Conservation (phyloP, 305 asterid species). For the Fraxinus paxiana region DNA sequence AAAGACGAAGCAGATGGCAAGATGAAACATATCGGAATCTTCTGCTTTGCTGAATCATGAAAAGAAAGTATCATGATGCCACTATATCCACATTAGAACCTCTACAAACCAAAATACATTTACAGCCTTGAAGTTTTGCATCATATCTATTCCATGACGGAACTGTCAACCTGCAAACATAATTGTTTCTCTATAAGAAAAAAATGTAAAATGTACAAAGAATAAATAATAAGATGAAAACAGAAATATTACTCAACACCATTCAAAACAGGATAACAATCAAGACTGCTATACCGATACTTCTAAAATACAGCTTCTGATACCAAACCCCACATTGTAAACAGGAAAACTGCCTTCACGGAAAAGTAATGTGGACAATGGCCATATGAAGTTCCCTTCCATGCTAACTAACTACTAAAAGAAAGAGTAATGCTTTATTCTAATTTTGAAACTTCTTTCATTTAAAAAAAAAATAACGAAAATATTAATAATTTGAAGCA, state of each 20-base stretch:
- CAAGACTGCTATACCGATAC: neutral
- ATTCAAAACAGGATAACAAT: neutral
- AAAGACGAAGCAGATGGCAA: constrained; percentile 1
- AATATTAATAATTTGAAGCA: neutral
- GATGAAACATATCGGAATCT: constrained; percentile 7
- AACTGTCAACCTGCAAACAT: constrained; percentile 24
- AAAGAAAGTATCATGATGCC: constrained; percentile 18
- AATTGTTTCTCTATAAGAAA: neutral
- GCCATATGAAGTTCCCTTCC: neutral
- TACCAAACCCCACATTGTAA: neutral
- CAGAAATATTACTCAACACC: neutral
- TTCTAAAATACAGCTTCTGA: neutral
- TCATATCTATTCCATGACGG: constrained; percentile 22
- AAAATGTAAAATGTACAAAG: neutral
- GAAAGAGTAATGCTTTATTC: neutral
- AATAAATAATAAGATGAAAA: neutral
- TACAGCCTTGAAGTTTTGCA: constrained; percentile 19
- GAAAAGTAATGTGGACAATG: neutral
- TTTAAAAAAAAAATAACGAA: neutral
- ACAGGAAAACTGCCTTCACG: neutral
- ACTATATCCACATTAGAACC: constrained; percentile 26
- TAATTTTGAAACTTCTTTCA: neutral
- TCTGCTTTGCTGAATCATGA: constrained; percentile 13
- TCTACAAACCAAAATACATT: constrained; percentile 19
- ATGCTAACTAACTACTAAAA: neutral